Evolutionary conservation across 257 asterid species (phyloP).

Genomic region (Solanum sitiens): DNA sequence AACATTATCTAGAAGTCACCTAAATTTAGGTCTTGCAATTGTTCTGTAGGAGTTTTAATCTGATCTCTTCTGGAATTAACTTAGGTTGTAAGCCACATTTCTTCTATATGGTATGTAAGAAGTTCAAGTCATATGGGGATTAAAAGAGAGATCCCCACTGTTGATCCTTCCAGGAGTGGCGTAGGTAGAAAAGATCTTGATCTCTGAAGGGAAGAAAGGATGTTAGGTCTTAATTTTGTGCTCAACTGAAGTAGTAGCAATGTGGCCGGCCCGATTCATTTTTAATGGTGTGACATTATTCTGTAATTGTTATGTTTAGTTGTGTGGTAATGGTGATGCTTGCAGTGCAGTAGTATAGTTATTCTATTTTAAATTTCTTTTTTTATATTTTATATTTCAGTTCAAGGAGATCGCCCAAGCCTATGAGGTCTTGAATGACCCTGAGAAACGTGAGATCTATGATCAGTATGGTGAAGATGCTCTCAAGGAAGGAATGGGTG

Average conservation of each 20-base stretch:
- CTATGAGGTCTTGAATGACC: conserved; percentile 8
- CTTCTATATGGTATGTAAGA: not conserved
- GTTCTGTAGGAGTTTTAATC: not conserved
- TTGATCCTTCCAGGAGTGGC: not conserved
- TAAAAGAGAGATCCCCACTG: not conserved
- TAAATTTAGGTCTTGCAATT: not conserved
- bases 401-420: conserved; percentile 18
- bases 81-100: not conserved
- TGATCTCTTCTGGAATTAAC: not conserved
- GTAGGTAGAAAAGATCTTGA: not conserved
- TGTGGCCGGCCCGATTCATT: not conserved
- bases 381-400: not conserved
- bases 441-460: conserved; percentile 15
- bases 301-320: not conserved
- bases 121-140: not conserved
- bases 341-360: not conserved
- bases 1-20: not conserved
- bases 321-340: not conserved
- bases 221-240: not conserved
- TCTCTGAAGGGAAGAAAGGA: not conserved
- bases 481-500: conserved; percentile 17
- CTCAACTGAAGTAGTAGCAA: not conserved
- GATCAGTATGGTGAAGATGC: conserved; percentile 22
- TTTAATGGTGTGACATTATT: not conserved
- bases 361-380: not conserved